Conservation (phyloP, 2,329 filamentous ascomycete genomes). For the Beauveria sp. region DNA sequence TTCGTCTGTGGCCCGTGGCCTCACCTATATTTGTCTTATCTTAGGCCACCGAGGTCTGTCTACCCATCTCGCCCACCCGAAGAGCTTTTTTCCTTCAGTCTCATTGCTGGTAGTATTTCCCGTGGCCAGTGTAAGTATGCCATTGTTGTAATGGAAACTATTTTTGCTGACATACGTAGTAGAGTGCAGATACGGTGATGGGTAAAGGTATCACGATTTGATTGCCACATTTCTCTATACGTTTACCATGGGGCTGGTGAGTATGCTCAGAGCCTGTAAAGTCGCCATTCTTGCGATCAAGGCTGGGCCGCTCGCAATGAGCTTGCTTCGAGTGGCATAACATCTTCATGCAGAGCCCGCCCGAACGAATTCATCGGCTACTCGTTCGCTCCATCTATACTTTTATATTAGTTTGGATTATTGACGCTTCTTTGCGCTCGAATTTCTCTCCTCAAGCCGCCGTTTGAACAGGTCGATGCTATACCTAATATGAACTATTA, state of each 20-base stretch:
- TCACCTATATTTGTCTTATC: constrained; percentile 77
- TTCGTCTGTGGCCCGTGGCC: constrained; percentile 57
- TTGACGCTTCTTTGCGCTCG: neutral
- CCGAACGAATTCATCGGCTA: neutral
- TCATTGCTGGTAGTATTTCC: constrained; percentile 88
- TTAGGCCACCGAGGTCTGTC: constrained; percentile 72
- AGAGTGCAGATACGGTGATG: constrained; percentile 68
- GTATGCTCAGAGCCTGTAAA: constrained; percentile 78
- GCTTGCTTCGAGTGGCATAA: neutral
- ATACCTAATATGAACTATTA: neutral
- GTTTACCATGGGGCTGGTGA: constrained; percentile 74
- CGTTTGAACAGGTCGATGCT: neutral
- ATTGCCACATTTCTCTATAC: constrained; percentile 95
- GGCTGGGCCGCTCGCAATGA: constrained; percentile 63
- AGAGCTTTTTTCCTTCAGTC: constrained; percentile 83
- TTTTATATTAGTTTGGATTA: neutral
- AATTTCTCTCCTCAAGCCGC: neutral
- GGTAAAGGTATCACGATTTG: constrained; percentile 68
- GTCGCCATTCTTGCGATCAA: constrained; percentile 74
- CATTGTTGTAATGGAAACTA: neutral
- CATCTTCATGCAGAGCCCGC: neutral
- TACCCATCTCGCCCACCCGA: constrained; percentile 80
- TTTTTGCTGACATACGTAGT: constrained; percentile 15
- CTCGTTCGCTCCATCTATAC: no score
- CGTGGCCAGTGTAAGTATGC: constrained; percentile 70